These are phyloP conservation scores for Leptographium radiaticola DNA, from an alignment of 2,329 filamentous ascomycete species.

Conservation along the genomic window DNA sequence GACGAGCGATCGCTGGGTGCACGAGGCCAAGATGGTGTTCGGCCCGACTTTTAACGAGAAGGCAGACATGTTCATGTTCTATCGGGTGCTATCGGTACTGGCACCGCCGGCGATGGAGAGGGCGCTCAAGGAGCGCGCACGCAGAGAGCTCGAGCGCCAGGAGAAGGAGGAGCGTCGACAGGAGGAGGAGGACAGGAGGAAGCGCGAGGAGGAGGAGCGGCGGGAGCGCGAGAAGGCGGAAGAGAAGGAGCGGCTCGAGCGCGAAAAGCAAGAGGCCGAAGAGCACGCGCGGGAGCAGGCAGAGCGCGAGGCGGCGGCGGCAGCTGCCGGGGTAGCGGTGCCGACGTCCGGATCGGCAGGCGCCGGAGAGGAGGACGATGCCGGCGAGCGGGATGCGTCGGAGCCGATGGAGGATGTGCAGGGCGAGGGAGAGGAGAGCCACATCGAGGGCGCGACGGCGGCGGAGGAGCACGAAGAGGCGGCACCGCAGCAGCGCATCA, in stretches of 20 bases:
- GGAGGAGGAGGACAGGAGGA: constrained; percentile 48
- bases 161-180: constrained; percentile 42
- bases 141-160: constrained; percentile 32
- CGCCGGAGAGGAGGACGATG: constrained; percentile 15
- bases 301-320: constrained; percentile 39
- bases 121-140: constrained; percentile 57
- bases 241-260: constrained; percentile 51
- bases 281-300: constrained; percentile 49
- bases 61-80: constrained; percentile 51
- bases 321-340: constrained; percentile 21
- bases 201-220: constrained; percentile 51
- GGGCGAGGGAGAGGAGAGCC: not conserved
- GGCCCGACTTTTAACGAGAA: constrained; percentile 56
- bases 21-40: constrained; percentile 82
- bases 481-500: constrained; percentile 40
- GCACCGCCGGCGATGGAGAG: constrained; percentile 75
- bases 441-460: not conserved
- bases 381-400: constrained; percentile 24
- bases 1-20: constrained; percentile 71
- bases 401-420: constrained; percentile 43
- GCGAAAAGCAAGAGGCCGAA: constrained; percentile 57
- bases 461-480: constrained; percentile 2
- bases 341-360: constrained; percentile 13
- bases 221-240: constrained; percentile 55
- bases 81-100: constrained; percentile 53